Percentiles rank a stretch among this genome's conserved stretches.
phyloP scores from a whole-genome alignment of 441 rosid genomes.

The Erodium trifolium region DNA sequence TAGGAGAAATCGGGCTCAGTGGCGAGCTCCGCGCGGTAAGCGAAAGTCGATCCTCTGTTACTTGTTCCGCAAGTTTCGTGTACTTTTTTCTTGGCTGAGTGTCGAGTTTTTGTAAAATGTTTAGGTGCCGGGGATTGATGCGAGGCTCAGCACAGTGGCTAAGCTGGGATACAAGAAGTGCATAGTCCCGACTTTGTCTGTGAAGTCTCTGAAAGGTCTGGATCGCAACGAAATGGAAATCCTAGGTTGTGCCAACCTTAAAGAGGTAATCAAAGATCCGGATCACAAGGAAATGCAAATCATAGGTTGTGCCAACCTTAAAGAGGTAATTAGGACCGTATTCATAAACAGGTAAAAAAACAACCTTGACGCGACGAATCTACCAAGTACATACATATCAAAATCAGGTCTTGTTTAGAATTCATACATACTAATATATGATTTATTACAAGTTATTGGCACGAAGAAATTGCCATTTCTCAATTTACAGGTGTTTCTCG shows the following conservation, averaged over 20 bases:
- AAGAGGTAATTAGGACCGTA: conserved; percentile 54
- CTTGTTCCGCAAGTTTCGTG: not conserved
- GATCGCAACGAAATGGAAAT: conserved; percentile 38
- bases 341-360: conserved; percentile 22
- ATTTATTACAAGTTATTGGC: not conserved
- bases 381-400: not conserved
- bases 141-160: conserved; percentile 61
- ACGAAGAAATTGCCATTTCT: not conserved
- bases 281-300: too few species aligned
- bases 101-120: not conserved
- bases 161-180: conserved; percentile 71
- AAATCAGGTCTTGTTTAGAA: not conserved
- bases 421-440: not conserved
- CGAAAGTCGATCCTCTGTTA: not conserved
- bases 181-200: conserved; percentile 56
- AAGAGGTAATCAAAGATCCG: too few species aligned
- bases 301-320: conserved; percentile 29
- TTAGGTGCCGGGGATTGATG: conserved; percentile 80
- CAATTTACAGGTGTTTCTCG: not conserved
- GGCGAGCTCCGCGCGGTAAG: conserved; percentile 80
- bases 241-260: conserved; percentile 39
- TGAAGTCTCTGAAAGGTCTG: conserved; percentile 33
- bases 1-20: conserved; percentile 77
- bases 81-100: not conserved
- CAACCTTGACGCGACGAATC: not conserved